These are phyloP conservation scores for Astrothelium macrocarpum DNA, from an alignment of 495 filamentous ascomycete species.

Conservation along the genomic window DNA sequence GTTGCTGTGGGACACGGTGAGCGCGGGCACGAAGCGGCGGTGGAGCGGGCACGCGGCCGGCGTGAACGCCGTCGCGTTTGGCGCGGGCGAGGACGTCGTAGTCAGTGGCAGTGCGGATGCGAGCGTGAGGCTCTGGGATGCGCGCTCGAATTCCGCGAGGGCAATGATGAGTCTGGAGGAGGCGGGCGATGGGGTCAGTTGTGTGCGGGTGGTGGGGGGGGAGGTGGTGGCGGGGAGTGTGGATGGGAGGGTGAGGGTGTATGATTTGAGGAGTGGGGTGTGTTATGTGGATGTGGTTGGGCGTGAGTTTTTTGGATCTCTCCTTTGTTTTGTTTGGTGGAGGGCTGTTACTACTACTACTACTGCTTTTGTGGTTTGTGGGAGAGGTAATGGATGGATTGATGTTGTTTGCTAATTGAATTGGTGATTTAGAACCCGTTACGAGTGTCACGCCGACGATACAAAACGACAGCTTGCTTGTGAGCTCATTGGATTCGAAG, in stretches of 20 bases:
- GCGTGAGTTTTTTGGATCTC: conserved; percentile 22
- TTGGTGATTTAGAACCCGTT: conserved; percentile 29
- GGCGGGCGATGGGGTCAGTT: conserved; percentile 65
- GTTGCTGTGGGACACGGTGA: conserved; percentile 88
- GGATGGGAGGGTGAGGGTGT: conserved; percentile 72
- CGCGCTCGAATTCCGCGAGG: conserved; percentile 48
- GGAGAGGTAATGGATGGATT: not conserved
- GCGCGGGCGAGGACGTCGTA: conserved; percentile 57
- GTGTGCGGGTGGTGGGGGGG: conserved; percentile 43
- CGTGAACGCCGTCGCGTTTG: conserved; percentile 71
- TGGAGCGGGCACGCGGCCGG: conserved; percentile 55
- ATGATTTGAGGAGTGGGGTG: conserved; percentile 79
- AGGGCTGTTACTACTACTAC: not conserved
- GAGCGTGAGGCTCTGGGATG: conserved; percentile 81
- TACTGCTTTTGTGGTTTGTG: not conserved
- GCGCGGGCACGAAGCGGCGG: conserved; percentile 60
- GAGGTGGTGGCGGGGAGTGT: conserved; percentile 69
- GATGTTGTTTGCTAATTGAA: not conserved
- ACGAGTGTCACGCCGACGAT: conserved; percentile 62
- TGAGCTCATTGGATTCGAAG: conserved; percentile 63
- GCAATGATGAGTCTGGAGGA: conserved; percentile 72
- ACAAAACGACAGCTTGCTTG: conserved; percentile 66
- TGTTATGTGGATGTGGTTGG: conserved; percentile 65
- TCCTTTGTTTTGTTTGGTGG: not conserved
- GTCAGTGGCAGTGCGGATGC: conserved; percentile 54